Evolutionary conservation across 305 asterid genomes (phyloP), one percentile per base, ranked within the genome.

Genomic region (Fraxinus greggii): DNA sequence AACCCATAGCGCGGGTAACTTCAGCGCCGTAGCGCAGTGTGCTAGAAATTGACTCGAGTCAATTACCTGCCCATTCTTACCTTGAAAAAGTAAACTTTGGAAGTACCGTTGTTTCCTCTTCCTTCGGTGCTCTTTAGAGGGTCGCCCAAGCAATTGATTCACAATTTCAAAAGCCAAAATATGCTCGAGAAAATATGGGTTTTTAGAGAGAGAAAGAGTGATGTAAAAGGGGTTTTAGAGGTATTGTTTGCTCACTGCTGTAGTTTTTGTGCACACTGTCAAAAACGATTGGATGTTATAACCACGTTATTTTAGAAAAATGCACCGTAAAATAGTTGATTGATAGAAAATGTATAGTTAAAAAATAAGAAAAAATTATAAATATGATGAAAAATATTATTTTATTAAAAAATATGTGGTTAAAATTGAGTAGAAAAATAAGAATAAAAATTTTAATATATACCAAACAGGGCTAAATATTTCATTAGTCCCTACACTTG

Each of bases 191-290:
- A 23, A 59, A 35, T 9, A 38, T 48, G 51, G 75, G 81, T 17
- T 83, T 73, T 67, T 78, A 82, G 84, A 67, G 78, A 26, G n/a
- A 13, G 38, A 21, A 48, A 74, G 73, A 31, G 45, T 26, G 29
- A 65, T 65, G 73, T 4, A 26, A 38, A 28, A 24, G 84, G 88
- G 88, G 85, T 81, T 85, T 85, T 83, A 83, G 90, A 12, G 86
- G 73, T 15, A 65, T 42, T n/a, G 72, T 42, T 23, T n/a, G 72
- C 32, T 31, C 77, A 35, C 78, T 75, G 40, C 67, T 45, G 38
- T 8, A 40, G 51, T 75, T 70, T 67, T 42, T 73, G 63, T 87
- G 90, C 90, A 83, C 82, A 84, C 77, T 78, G 80, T 75, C n/a
- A 24, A 77, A 48, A 74, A n/a, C 48, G 79, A 73, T 67, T 70